Evolutionary conservation across 2,329 filamentous ascomycete genomes (phyloP), one percentile per base, ranked within the genome.

Genomic region (Aspergillus fumigatus): DNA sequence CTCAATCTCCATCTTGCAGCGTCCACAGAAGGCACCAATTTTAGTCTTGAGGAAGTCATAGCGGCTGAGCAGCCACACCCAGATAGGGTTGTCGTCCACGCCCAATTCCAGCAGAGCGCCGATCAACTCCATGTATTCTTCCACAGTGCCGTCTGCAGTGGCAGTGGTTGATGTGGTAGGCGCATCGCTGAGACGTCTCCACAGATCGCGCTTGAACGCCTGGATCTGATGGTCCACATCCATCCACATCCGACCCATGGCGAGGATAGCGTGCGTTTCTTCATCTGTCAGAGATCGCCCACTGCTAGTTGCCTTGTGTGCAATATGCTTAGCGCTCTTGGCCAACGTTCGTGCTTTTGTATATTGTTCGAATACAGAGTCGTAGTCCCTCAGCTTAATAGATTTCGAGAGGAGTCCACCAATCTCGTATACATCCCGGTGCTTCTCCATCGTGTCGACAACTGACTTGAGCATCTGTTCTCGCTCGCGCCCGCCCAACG

Each of bases 81-180:
- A 96, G 60, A 99, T 96, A 1, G 94, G 94, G 66, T 96, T 99
- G 58, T 97, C 92, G 9, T 96, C 89, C 2, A 96, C 92, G 6
- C 94, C 95, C 21, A 99, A 80, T 72, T 99, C 93, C n/a, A 99
- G 78, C 53, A 99, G 80, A 38, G 97, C 80, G 23, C 86, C 82
- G 54, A 99, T 97, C 50, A 97, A 80, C 69, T 96, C 91, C 85
- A 97, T 91, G 67, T 97, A 89, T 70, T 96, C 91, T 68, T 93
- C 90, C 5, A 83, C 79, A 41, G 87, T 79, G 3, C 75, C 76
- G 2, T 75, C 73, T 68, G 67, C 77, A 71, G 62, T 85, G 79
- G 51, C 80, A 63, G 68, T 80, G 77, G 52, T 82, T 70, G 61
- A 82, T 70, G 62, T 80, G 79, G 68, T 77, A 62, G 92, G 87